Evolutionary conservation across 1,284 basidiomycete genomes (phyloP).

Genomic region (Anthracocystis walkeri): DNA sequence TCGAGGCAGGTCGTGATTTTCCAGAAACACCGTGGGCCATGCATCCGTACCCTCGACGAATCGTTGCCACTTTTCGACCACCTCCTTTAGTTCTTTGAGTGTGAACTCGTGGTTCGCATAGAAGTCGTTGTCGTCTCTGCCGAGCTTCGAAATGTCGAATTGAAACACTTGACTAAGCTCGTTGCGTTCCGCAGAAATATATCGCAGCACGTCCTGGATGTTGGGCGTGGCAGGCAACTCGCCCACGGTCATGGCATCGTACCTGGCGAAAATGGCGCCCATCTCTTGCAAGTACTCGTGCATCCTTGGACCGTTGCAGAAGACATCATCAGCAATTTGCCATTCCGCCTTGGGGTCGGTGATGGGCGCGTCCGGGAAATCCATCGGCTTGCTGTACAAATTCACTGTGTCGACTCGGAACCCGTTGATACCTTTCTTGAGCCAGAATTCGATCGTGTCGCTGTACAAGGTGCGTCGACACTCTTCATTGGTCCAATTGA

Average conservation of each 20-base stretch:
- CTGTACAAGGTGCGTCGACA: constrained; percentile 74
- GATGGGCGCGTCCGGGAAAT: constrained; percentile 63
- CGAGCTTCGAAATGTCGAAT: constrained; percentile 76
- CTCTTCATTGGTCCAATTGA: constrained; percentile 79
- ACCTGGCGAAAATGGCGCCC: constrained; percentile 72
- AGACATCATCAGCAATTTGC: constrained; percentile 74
- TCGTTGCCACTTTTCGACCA: constrained; percentile 76
- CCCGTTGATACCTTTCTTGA: constrained; percentile 79
- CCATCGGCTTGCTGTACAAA: constrained; percentile 58
- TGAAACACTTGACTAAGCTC: constrained; percentile 76
- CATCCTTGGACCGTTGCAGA: constrained; percentile 69
- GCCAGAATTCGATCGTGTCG: constrained; percentile 79
- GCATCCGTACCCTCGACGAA: constrained; percentile 31
- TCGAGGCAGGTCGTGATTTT: constrained; percentile 79
- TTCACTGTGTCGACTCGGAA: constrained; percentile 72
- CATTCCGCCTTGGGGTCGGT: constrained; percentile 74
- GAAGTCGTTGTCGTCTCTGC: constrained; percentile 65
- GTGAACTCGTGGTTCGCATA: constrained; percentile 73
- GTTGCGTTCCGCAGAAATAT: constrained; percentile 76
- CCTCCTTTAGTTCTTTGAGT: constrained; percentile 74
- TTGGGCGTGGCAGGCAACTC: constrained; percentile 72
- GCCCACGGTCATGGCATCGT: constrained; percentile 76
- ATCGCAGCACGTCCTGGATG: constrained; percentile 73
- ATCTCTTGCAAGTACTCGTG: constrained; percentile 77
- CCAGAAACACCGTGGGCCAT: constrained; percentile 65